Conservation (phyloP, 192 early-diverging fungal species). For the Linnemannia exigua region DNA sequence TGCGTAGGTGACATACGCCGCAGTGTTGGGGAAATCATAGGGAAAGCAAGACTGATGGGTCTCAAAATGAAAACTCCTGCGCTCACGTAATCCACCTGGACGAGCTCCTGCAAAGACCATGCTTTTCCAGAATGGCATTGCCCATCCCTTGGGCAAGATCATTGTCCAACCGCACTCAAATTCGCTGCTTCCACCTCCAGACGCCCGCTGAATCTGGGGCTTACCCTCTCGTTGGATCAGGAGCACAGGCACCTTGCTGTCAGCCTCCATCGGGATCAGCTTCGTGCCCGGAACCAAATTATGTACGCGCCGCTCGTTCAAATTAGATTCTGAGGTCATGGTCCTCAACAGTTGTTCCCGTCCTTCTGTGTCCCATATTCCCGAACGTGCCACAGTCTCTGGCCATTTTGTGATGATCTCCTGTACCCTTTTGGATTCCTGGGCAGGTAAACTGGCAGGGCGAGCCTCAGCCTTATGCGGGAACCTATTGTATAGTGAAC, state of each 20-base stretch:
- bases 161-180: slow-evolving; percentile 84
- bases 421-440: slow-evolving; percentile 50
- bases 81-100: slow-evolving; percentile 83
- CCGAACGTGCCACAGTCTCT: slow-evolving; percentile 56
- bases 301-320: slow-evolving; percentile 60
- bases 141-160: slow-evolving; percentile 86
- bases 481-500: slow-evolving; percentile 54
- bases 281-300: slow-evolving; percentile 82
- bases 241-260: slow-evolving; percentile 83
- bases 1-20: slow-evolving; percentile 71
- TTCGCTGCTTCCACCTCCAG: slow-evolving; percentile 59
- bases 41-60: slow-evolving; percentile 83
- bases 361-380: slow-evolving; percentile 70
- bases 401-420: slow-evolving; percentile 73
- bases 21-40: slow-evolving; percentile 85
- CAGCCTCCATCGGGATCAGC: slow-evolving; percentile 63
- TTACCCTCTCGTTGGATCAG: slow-evolving; percentile 79
- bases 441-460: slow-evolving; percentile 39
- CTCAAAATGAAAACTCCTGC: slow-evolving; percentile 82
- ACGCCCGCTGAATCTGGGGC: slow-evolving; percentile 28
- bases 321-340: slow-evolving; percentile 26
- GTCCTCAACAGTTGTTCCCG: slow-evolving; percentile 57
- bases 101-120: slow-evolving; percentile 91
- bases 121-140: slow-evolving; percentile 89
- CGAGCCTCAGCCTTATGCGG: slow-evolving; percentile 65